These are phyloP conservation scores for Phytophthora macrochlamydospora DNA, from an alignment of 352 stramenopile species.

Conservation along the genomic window DNA sequence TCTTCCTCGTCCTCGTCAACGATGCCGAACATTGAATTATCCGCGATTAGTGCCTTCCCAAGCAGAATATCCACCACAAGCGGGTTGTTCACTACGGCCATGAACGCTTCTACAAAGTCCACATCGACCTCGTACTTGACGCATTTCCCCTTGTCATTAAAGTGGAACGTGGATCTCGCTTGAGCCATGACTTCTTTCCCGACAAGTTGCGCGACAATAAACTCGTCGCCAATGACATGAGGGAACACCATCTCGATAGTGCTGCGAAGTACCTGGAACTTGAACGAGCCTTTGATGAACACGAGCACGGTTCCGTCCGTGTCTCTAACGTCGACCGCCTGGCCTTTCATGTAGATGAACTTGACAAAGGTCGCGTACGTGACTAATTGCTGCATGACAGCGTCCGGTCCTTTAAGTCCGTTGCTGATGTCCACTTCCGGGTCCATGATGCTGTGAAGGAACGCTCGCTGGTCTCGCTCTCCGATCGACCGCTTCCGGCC, in stretches of 20 bases:
- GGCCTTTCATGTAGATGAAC: conserved; percentile 13
- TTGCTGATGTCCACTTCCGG: conserved; percentile 26
- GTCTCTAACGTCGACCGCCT: conserved; percentile 9
- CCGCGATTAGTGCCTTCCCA: conserved; percentile 19
- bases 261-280: conserved; percentile 28
- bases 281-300: conserved; percentile 12
- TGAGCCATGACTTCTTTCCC: conserved; percentile 1
- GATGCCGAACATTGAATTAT: conserved; percentile 20
- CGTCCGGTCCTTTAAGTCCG: conserved; percentile 23
- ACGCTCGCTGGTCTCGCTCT: conserved; percentile 18
- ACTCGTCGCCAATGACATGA: conserved; percentile 26
- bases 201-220: conserved; percentile 20
- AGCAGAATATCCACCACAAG: conserved; percentile 17
- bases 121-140: conserved; percentile 26
- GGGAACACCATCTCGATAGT: conserved; percentile 33
- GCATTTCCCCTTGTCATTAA: conserved; percentile 19
- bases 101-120: conserved; percentile 22
- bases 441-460: conserved; percentile 34
- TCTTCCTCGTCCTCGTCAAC: neutral
- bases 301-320: conserved; percentile 24
- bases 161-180: conserved; percentile 21
- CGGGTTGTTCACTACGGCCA: conserved; percentile 22
- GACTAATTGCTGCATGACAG: conserved; percentile 27
- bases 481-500: conserved; percentile 7
- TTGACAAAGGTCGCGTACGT: conserved; percentile 15